These are phyloP conservation scores for Coemansia sp. DNA, from an alignment of 192 early-diverging fungal species.

Conservation along the genomic window DNA sequence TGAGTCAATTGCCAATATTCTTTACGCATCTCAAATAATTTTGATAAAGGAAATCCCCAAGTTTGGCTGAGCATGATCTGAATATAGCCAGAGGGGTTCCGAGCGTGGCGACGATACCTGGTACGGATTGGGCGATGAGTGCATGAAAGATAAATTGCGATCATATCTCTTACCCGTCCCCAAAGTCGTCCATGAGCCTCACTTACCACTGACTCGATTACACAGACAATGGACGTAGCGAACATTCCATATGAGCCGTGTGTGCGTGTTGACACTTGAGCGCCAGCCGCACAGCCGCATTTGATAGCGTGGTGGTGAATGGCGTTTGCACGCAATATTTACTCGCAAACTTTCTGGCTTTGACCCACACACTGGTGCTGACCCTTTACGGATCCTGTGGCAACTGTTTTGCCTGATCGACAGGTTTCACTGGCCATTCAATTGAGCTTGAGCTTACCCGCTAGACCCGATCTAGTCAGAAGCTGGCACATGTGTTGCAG, in stretches of 20 bases:
- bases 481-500: neutral
- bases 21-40: neutral
- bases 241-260: neutral
- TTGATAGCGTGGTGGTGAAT: neutral
- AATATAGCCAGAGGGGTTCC: neutral
- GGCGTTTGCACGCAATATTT: neutral
- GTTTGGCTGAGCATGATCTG: neutral
- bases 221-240: neutral
- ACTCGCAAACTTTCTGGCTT: neutral
- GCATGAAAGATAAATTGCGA: neutral
- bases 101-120: neutral
- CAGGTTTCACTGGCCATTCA: neutral
- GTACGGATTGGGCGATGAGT: neutral
- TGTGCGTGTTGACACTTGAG: slow-evolving; percentile 6
- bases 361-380: neutral
- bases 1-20: neutral
- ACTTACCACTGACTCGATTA: neutral
- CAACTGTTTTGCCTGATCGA: neutral
- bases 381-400: neutral
- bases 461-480: neutral
- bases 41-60: neutral
- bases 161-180: neutral
- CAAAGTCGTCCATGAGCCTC: neutral
- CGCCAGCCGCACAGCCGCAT: neutral
- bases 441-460: neutral